Base-by-base conservation (phyloP, 805 yeast species). In the Phaffomyces thermotolerans region DNA sequence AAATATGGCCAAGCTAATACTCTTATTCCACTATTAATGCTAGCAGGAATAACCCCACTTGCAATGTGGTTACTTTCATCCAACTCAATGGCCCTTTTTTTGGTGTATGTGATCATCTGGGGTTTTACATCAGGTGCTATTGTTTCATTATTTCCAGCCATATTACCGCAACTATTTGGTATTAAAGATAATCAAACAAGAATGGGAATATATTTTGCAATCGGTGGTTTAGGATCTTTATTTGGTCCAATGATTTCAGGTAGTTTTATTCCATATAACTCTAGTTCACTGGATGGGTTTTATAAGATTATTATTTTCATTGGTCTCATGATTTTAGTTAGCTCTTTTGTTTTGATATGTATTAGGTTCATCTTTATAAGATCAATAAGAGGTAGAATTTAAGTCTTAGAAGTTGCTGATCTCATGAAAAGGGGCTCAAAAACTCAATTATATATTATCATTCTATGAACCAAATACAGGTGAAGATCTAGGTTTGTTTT, bases 1-100 rank as follows among this genome's bases (percentile, higher is more conserved):
- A 53, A 49, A 7, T 43, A 67, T 27, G 84, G 84, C 2, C 62
- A 78, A 27, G 52, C 66, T 42, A 77, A 76, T 34, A 56, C 60
- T 6, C 45, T 65, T 41, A 44, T 64, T 13, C 65, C 69, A 1
- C 54, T 56, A 34, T 48, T 57, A 7, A 7, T 55, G n/a, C 18
- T 56, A 20, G 43, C 66, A 6, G 57, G 62, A 17, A 47, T 67
- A 8, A 42, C 63, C n/a, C 55, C 67, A 1, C 54, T 68, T 24
- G 46, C 58, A 7, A 45, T 71, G 36, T 71, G 73, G 74, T 41
- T 67, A 52, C 31, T 35, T 7, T 34, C 43, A 35, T 48, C 56
- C 7, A 50, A 46, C 9, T 44, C 58, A 2, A 49, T 50, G 39
- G 50, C 34, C 2, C 49, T 63, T 8, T 64, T 57, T 38, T 40